Evolutionary conservation across 2,329 filamentous ascomycete species (phyloP).

Genomic region (Fusarium coicis): DNA sequence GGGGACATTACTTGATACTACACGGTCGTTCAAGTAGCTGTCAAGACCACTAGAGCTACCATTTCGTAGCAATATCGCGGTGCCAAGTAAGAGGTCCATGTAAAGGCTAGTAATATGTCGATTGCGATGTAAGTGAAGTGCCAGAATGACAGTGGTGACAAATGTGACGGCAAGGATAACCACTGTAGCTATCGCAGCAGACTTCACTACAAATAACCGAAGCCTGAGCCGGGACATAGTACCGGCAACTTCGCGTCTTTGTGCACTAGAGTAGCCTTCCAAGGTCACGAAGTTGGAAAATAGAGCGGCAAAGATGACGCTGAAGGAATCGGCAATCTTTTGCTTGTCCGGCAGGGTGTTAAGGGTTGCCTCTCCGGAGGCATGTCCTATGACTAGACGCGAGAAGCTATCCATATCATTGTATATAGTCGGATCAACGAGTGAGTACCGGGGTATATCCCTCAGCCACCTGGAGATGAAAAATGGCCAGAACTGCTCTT

Average conservation of each 20-base stretch:
- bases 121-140: background rate
- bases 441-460: background rate
- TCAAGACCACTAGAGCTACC: background rate
- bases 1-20: fast-evolving
- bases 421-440: background rate
- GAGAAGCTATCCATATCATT: background rate
- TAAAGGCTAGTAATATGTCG: background rate
- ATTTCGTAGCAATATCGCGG: background rate
- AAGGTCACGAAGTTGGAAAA: background rate
- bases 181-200: background rate
- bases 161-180: background rate
- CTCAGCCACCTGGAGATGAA: background rate
- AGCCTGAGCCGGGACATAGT: background rate
- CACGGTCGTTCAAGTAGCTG: background rate
- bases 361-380: background rate
- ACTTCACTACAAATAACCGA: background rate
- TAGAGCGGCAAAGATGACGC: background rate
- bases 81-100: background rate
- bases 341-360: background rate
- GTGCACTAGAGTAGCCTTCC: fast-evolving
- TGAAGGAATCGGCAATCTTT: background rate
- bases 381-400: background rate
- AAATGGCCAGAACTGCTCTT: background rate
- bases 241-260: background rate
- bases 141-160: background rate